Base-by-base conservation (phyloP, 129 eudicot genomes). In the Pulicaria dysenterica region DNA sequence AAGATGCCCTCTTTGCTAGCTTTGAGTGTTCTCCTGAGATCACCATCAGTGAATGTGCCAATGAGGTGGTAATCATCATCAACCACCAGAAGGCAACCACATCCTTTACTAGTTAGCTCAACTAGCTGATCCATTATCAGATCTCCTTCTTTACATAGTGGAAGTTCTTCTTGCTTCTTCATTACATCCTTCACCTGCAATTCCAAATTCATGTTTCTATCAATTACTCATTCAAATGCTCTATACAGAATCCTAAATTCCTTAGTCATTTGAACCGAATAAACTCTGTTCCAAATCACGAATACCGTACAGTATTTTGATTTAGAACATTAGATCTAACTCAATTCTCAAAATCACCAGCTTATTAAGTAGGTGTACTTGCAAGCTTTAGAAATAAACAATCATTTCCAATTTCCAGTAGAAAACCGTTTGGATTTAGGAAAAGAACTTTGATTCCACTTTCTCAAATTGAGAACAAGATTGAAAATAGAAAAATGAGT, bases 11-110 rank as follows among this genome's bases (percentile, higher is more conserved):
- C 99, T 17, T 88, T 90, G 48, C 97, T 87, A 8, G 96, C 96
- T 88, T 94, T 94, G 58, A 94, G 84, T 7, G 99, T 90, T 3
- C 99, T 96, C 63, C 97, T 72, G 69, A 94, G 74, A 75, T 94
- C 99, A 43, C 97, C 99, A 84, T 94, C 99, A 7, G 99, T 94
- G 41, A 94, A 94, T 17, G 99, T 94, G 15, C 99, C 99, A 0
- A 94, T 80, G 45, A 94, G 85, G 62, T 86, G 93, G 74, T 83
- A 70, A 7, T 81, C 81, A 24, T 94, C 91, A 48, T 88, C 91
- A 55, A 90, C 74, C 16, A 94, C 93, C 59, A 94, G 96, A 60
- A 94, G 97, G 46, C 99, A 94, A 14, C 99, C 99, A 47, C 99
- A 94, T 19, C 97, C 99, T 88, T 90, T 90, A 54, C 97, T 87